A percentile compares a stretch with the other conserved stretches of the same genome.
Evolutionary conservation across 1,139 yeast genomes (phyloP).

Genomic region (Geotrichum bryndzae): DNA sequence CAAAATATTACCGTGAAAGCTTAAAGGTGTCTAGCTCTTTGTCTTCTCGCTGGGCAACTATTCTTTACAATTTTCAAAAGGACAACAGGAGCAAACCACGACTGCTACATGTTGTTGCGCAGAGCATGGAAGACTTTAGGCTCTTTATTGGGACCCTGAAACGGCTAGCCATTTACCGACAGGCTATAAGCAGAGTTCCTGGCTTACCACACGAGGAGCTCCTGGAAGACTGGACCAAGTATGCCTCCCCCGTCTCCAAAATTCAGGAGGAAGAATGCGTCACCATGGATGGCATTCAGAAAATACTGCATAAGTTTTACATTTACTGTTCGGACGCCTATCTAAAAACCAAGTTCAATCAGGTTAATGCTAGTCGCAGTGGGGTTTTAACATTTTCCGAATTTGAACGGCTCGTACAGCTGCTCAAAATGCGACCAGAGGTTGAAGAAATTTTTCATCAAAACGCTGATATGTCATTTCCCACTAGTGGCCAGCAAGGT

Average conservation of each 20-base stretch:
- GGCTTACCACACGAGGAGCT: conserved; percentile 50
- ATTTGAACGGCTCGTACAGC: conserved; percentile 64
- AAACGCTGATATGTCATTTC: conserved; percentile 16
- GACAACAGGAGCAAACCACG: conserved; percentile 43
- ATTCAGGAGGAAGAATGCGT: conserved; percentile 41
- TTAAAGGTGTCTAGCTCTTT: conserved; percentile 63
- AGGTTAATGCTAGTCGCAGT: conserved; percentile 44
- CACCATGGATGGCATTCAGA: conserved; percentile 62
- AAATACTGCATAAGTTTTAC: conserved; percentile 60
- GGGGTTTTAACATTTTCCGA: conserved; percentile 57
- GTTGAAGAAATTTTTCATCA: conserved; percentile 40
- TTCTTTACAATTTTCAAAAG: conserved; percentile 51
- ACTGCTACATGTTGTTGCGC: conserved; percentile 70
- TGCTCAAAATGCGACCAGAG: conserved; percentile 48
- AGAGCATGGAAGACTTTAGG: conserved; percentile 54
- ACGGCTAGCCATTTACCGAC: conserved; percentile 44
- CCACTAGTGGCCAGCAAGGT: conserved; percentile 15
- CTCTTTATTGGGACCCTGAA: conserved; percentile 45
- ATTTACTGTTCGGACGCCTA: conserved; percentile 50
- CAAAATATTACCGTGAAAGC: conserved; percentile 78
- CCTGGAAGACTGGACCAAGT: conserved; percentile 52
- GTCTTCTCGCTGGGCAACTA: conserved; percentile 69
- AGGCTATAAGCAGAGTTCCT: conserved; percentile 49
- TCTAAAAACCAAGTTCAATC: conserved; percentile 41
- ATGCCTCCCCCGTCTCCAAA: conserved; percentile 36